Percentiles rank a stretch among this genome's conserved stretches.
Evolutionary conservation across 2,329 filamentous ascomycete genomes (phyloP).

Genomic region (Hypoxylon sp.): DNA sequence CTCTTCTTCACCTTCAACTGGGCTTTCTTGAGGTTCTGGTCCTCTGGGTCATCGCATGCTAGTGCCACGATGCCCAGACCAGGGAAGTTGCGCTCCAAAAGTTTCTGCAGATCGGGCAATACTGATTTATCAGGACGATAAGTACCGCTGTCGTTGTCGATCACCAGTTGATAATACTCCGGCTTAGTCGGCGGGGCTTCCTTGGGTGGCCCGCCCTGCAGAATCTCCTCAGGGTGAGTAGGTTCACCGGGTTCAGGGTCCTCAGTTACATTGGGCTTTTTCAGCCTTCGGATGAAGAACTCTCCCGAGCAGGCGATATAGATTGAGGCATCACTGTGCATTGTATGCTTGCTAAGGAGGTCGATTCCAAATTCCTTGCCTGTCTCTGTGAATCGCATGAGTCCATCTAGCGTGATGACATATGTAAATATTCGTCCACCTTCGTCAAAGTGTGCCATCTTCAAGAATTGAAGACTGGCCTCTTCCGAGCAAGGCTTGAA

Average conservation of each 20-base stretch:
- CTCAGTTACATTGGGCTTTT: slow-evolving; percentile 62
- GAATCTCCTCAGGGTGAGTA: slow-evolving; percentile 65
- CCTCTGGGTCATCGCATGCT: slow-evolving; percentile 83
- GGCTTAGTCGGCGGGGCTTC: slow-evolving; percentile 62
- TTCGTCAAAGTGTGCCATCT: slow-evolving; percentile 87
- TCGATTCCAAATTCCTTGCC: slow-evolving; percentile 97
- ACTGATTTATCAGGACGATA: slow-evolving; percentile 88
- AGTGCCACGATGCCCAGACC: slow-evolving; percentile 81
- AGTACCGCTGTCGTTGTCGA: slow-evolving; percentile 96
- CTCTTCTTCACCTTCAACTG: slow-evolving; percentile 82
- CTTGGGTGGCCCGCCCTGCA: slow-evolving; percentile 63
- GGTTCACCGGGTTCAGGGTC: slow-evolving; percentile 61
- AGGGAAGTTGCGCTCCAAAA: slow-evolving; percentile 80
- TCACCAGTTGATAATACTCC: slow-evolving; percentile 84
- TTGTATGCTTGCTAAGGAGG: slow-evolving; percentile 92
- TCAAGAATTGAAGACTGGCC: slow-evolving; percentile 84
- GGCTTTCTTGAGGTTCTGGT: slow-evolving; percentile 80
- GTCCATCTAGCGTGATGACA: slow-evolving; percentile 86
- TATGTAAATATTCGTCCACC: slow-evolving; percentile 93
- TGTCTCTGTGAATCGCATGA: slow-evolving; percentile 93
- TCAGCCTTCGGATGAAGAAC: slow-evolving; percentile 85
- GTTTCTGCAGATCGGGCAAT: slow-evolving; percentile 78
- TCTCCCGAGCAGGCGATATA: slow-evolving; percentile 95
- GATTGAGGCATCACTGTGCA: slow-evolving; percentile 93
- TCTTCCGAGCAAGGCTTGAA: slow-evolving; percentile 77